A percentile compares a stretch with the other conserved stretches of the same genome.
Evolutionary conservation across 352 stramenopile genomes (phyloP).

Genomic region (Phytophthora melonis): DNA sequence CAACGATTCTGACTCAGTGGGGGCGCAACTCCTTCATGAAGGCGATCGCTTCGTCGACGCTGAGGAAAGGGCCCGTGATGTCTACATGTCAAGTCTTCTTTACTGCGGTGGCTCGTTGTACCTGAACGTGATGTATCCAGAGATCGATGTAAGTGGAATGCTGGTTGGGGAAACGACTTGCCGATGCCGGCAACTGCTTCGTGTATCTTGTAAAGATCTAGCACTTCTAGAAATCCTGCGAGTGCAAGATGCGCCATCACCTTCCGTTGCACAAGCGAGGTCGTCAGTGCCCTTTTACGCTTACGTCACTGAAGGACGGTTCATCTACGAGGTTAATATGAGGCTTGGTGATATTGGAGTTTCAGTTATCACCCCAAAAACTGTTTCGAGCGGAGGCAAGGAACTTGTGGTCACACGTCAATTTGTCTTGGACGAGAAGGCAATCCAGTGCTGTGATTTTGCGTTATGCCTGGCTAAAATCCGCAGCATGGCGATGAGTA

Average conservation of each 20-base stretch:
- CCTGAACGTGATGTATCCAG: slow-evolving; percentile 52
- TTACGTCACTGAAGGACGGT: slow-evolving; percentile 62
- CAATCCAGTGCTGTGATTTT: slow-evolving; percentile 27
- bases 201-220: slow-evolving; percentile 37
- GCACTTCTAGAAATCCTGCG: slow-evolving; percentile 24
- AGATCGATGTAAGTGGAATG: slow-evolving; percentile 17
- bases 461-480: slow-evolving; percentile 15
- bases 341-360: slow-evolving; percentile 46
- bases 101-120: slow-evolving; percentile 55
- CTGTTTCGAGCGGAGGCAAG: slow-evolving; percentile 8
- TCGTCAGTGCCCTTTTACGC: slow-evolving; percentile 29
- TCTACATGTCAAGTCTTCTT: slow-evolving; percentile 62
- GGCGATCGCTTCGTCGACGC: slow-evolving; percentile 43
- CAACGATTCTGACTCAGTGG: slow-evolving; percentile 18
- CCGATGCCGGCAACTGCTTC: slow-evolving; percentile 27
- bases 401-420: slow-evolving; percentile 30
- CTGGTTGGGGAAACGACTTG: slow-evolving; percentile 12
- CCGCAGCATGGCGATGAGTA: slow-evolving; percentile 11
- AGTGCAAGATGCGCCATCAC: slow-evolving; percentile 3
- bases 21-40: slow-evolving; percentile 35
- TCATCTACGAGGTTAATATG: slow-evolving; percentile 66
- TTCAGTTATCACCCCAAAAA: slow-evolving; percentile 45
- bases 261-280: neutral
- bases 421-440: slow-evolving; percentile 54
- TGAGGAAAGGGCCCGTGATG: slow-evolving; percentile 38